Conservation (phyloP, 768 basidiomycete genomes). For the Mycena epipterygia region DNA sequence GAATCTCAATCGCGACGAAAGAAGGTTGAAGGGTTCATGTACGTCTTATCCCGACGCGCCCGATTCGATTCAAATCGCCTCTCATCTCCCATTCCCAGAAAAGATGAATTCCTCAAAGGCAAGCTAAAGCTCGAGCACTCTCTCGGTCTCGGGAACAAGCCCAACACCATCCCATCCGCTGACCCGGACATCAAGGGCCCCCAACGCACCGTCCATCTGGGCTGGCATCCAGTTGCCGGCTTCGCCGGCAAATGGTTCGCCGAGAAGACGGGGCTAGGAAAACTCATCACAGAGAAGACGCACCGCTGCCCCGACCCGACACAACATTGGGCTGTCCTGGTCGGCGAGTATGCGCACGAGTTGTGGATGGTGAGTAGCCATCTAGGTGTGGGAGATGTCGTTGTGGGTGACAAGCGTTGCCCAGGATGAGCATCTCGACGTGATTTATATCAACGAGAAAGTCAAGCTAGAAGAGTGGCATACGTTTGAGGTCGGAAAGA, state of each 20-base stretch:
- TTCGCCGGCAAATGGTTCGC: constrained; percentile 34
- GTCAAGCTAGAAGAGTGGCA: constrained; percentile 25
- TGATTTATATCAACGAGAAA: constrained; percentile 32
- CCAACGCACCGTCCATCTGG: constrained; percentile 17
- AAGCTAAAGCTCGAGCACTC: constrained; percentile 28
- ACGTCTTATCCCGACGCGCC: background rate
- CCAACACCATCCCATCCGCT: constrained; percentile 22
- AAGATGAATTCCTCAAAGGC: constrained; percentile 22
- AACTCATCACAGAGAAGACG: constrained; percentile 21
- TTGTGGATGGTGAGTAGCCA: constrained; percentile 28
- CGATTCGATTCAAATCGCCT: background rate
- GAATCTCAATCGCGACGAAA: constrained; percentile 8
- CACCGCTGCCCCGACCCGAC: constrained; percentile 28
- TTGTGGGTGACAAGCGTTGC: background rate
- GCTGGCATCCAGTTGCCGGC: constrained; percentile 32
- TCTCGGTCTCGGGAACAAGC: constrained; percentile 23
- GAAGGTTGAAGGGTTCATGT: constrained; percentile 8
- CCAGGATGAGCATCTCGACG: constrained; percentile 21
- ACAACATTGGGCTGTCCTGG: constrained; percentile 31
- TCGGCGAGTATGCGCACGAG: constrained; percentile 27
- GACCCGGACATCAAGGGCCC: constrained; percentile 11
- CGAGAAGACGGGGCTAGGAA: constrained; percentile 30
- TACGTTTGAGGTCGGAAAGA: constrained; percentile 28
- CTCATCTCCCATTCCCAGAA: background rate
- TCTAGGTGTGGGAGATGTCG: background rate